A percentile compares a stretch with the other conserved stretches of the same genome.
These are phyloP conservation scores for Boeremia lycopersici DNA, from an alignment of 2,329 filamentous ascomycete genomes.

Conservation along the genomic window DNA sequence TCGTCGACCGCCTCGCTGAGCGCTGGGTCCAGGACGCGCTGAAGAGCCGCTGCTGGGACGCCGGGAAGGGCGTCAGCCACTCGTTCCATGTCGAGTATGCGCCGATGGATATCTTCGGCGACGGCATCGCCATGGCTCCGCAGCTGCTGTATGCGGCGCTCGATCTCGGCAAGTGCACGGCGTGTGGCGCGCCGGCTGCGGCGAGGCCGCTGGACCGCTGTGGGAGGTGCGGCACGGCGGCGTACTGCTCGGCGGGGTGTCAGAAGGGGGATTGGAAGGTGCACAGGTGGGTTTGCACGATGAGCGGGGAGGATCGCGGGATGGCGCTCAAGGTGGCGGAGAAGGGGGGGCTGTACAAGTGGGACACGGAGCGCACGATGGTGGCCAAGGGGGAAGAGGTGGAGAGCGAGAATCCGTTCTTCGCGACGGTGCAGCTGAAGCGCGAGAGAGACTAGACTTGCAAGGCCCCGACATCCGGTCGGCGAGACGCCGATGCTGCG, in stretches of 20 bases:
- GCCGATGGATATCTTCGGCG: conserved; percentile 34
- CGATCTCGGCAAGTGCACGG: conserved; percentile 21
- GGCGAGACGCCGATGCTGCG: background rate
- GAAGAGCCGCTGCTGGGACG: conserved; percentile 22
- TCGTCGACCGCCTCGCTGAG: conserved; percentile 15
- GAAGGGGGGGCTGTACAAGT: conserved; percentile 29
- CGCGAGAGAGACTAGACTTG: background rate
- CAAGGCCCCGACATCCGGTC: background rate
- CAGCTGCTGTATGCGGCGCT: conserved; percentile 28
- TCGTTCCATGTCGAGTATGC: conserved; percentile 31
- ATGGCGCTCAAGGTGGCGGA: conserved; percentile 26
- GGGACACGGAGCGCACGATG: conserved; percentile 25
- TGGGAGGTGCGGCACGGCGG: conserved; percentile 30
- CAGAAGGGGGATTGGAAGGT: conserved; percentile 31
- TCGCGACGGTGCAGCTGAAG: conserved; percentile 12
- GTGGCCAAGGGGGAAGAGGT: conserved; percentile 16
- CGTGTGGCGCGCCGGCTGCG: conserved; percentile 8
- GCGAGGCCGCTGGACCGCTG: conserved; percentile 22
- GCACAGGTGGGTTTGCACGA: conserved; percentile 29
- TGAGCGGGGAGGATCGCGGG: conserved; percentile 29
- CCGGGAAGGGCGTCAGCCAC: conserved; percentile 24
- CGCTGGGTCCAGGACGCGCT: conserved; percentile 4
- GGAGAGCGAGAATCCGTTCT: conserved; percentile 27
- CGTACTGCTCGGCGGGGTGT: conserved; percentile 27
- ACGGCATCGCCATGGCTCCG: conserved; percentile 31